Evolutionary conservation across 2,329 filamentous ascomycete species (phyloP).

Genomic region (Tympanopsis confertula): DNA sequence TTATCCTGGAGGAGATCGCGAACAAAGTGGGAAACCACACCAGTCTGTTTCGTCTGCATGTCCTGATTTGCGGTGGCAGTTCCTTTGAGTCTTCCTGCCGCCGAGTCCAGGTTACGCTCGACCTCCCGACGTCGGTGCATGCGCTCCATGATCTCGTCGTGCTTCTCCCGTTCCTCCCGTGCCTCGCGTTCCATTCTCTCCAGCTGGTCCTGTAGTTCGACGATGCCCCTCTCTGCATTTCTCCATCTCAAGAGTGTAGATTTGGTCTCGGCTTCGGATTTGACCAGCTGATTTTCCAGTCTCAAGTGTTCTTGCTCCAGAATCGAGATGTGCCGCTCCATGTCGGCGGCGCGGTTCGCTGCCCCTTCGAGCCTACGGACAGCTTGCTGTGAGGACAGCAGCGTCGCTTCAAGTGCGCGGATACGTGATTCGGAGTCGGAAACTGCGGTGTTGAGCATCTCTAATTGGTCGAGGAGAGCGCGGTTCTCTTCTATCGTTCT

Average conservation of each 20-base stretch:
- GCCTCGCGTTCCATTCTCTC: constrained; percentile 81
- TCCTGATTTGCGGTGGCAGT: constrained; percentile 62
- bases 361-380: constrained; percentile 64
- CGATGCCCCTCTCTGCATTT: constrained; percentile 69
- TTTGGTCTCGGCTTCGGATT: constrained; percentile 63
- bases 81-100: constrained; percentile 70
- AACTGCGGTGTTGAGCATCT: constrained; percentile 69
- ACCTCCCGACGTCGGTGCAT: constrained; percentile 76
- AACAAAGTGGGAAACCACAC: constrained; percentile 88
- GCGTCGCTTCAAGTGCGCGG: constrained; percentile 61
- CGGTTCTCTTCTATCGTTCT: constrained; percentile 74
- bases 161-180: constrained; percentile 66
- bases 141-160: constrained; percentile 67
- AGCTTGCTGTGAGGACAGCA: constrained; percentile 68
- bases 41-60: constrained; percentile 44
- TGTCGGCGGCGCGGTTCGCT: constrained; percentile 60
- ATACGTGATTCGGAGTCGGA: constrained; percentile 71
- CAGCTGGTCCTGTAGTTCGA: constrained; percentile 73
- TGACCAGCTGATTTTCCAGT: constrained; percentile 55
- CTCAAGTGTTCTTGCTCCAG: constrained; percentile 73
- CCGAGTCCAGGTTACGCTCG: constrained; percentile 69
- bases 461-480: constrained; percentile 69
- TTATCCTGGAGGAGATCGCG: constrained; percentile 93
- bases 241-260: constrained; percentile 75
- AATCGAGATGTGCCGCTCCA: constrained; percentile 69